These are phyloP conservation scores for Penicillium ucsense DNA, from an alignment of 495 filamentous ascomycete genomes.

Conservation along the genomic window DNA sequence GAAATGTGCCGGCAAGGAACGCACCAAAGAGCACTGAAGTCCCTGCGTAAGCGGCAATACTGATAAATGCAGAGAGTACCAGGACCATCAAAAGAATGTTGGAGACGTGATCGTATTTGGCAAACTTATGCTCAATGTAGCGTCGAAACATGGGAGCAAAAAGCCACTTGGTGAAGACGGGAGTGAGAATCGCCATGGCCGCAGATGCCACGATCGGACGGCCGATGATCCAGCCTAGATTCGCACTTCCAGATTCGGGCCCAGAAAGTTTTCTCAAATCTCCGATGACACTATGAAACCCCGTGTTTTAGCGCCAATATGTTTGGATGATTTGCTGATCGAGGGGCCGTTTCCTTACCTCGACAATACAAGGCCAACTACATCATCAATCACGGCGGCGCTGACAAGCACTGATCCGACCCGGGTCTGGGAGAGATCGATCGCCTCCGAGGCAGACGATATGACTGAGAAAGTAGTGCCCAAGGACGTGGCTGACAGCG, in stretches of 20 bases:
- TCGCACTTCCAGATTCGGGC: constrained; percentile 17
- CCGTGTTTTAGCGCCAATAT: neutral
- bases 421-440: constrained; percentile 21
- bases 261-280: constrained; percentile 26
- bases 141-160: constrained; percentile 33
- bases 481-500: constrained; percentile 26
- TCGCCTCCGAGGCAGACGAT: constrained; percentile 14
- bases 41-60: constrained; percentile 46
- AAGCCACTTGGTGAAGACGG: constrained; percentile 36
- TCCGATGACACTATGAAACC: constrained; percentile 31
- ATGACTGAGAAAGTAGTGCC: constrained; percentile 30
- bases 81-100: constrained; percentile 32
- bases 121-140: constrained; percentile 24
- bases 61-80: constrained; percentile 39
- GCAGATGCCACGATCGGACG: constrained; percentile 48
- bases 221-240: constrained; percentile 33
- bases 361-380: constrained; percentile 55
- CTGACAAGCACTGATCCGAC: constrained; percentile 33
- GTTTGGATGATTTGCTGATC: neutral
- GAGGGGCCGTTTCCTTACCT: neutral
- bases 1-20: constrained; percentile 51
- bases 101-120: constrained; percentile 21
- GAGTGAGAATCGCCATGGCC: constrained; percentile 41
- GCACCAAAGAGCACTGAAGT: constrained; percentile 59
- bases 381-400: constrained; percentile 74